Base-by-base conservation (phyloP, 305 asterid species). In the Caryopteris hybrid region DNA sequence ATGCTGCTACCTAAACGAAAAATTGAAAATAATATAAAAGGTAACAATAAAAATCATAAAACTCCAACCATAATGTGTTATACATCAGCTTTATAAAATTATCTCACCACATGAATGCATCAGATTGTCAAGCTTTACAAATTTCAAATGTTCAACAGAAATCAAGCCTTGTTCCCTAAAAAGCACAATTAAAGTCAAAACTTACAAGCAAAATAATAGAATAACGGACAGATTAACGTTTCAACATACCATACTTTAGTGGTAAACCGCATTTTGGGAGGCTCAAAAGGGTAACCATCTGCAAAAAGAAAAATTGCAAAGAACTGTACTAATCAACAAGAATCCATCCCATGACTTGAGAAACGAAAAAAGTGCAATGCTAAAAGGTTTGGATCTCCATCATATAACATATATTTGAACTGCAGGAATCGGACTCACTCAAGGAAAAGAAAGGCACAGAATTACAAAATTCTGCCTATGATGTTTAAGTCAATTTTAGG, bases 241-340 rank as follows among this genome's bases (percentile, higher is more conserved):
- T 77, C 70, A 64, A 58, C 96, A 71, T 93, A 93, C 99, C 99
- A 94, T 48, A 94, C 96, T 94, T 91, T 94, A 57, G 99, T 94
- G 70, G 80, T 76, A 64, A 94, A 94, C 72, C 63, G 77, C 99
- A 94, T 94, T 72, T 85, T 91, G 31, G 99, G 99, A 66, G 98
- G 99, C 83, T 85, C 91, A 39, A 91, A 94, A 21, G 97, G 99
- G 76, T 94, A 91, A 23, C 91, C 96, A 79, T 81, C 99, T 91
- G 96, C 87, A 83, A 70, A 71, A 51, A 48, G 55, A 34, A 53
- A 53, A 18, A 42, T 17, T 55, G 13, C 55, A 31, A 47, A 56
- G 48, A 45, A 17, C 18, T 48, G 43, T 46, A 20, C 14, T 25
- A 25, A 60, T 55, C 13, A 27, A 58, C 8, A 54, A 41, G 3